Base-by-base conservation (phyloP, 2,329 filamentous ascomycete species). In the Colletotrichum australisinense region DNA sequence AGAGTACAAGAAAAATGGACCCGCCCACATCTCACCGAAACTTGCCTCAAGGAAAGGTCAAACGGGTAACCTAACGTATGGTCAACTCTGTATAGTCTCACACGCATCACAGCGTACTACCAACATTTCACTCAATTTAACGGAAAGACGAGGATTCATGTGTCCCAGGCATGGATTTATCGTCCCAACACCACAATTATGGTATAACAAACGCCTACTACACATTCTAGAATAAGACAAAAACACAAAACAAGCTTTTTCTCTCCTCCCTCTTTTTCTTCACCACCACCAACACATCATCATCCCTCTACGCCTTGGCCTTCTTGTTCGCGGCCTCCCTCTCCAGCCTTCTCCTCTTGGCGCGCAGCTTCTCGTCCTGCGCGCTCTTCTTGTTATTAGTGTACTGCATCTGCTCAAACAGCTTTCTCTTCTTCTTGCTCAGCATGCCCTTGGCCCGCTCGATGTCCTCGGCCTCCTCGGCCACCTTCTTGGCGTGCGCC, bases 371-470 rank as follows among this genome's bases (percentile, higher is more conserved):
- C 86, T 96, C 93, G 60, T 96, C 94, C 86, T 98, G 95, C 30
- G 92, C 93, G 77, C 96, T 96, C 80, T 95, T 94, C 89, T 97
- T 95, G 85, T 93, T 95, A 84, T 98, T 98, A 75, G 92, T 95
- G 85, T 97, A 97, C 80, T 95, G 89, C 94, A 99, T 99, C 87
- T 98, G 97, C 88, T 98, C 97, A 77, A 96, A 93, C 79, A 98
- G 87, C 91, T 98, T 98, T 79, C 97, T 90, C 92, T 98, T 99
- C 90, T 97, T 97, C 84, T 97, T 94, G 83, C 93, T 94, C 88
- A 98, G 92, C 97, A 99, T 99, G 86, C 97, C 97, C 91, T 98
- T 98, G 82, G 94, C 93, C 75, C 96, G 90, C 83, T 98, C 95
- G 72, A 97, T 84, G 79, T 98, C 95, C 83, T 98, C 97, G 4